Evolutionary conservation across 352 stramenopile genomes (phyloP), one percentile per base, ranked within the genome.

Genomic region (Peronospora tabacina): DNA sequence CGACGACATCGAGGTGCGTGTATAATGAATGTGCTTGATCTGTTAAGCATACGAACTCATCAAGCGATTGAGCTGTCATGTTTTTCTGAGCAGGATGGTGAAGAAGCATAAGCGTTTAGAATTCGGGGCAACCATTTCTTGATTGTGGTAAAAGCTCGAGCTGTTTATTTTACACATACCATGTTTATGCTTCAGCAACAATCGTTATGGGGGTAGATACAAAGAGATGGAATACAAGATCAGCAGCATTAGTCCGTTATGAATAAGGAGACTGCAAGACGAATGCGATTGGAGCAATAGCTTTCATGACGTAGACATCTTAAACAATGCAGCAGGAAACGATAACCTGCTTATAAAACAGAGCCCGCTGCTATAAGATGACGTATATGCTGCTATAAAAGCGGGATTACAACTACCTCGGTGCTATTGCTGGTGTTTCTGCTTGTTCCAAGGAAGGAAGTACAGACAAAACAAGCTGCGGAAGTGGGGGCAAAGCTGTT

Each of bases 241-340:
- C 24, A 29, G 24, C 24, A 7, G 24, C 32, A 33, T 30, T n/a
- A 4, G 5, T 34, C 5, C 2, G 30, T 30, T 19, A 47, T 45
- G 32, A 26, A 52, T 37, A 32, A 59, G n/a, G 39, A 53, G 5
- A 49, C 51, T 16, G 37, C 33, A 13, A 46, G 37, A 57, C 15
- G 40, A 55, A 29, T 29, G 7, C 7, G 26, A 30, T 30, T 30
- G 5, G 63, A 39, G 8, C 10, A 1, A 35, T 35, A 1, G 0
- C 3, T 35, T 15, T 22, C 2, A 22, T 22, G 19, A 22, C 19
- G 1, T 22, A 22, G 19, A 3, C 3, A 22, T 15, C 15, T 59
- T 5, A 69, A 30, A 11, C 5, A 62, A 13, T 85, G 70, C 49
- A 63, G 69, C 11, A 82, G 76, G 44, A 76, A 81, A 20, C 61